Evolutionary conservation across 139 green algal species (phyloP).

Genomic region (Haematococcus sp.): DNA sequence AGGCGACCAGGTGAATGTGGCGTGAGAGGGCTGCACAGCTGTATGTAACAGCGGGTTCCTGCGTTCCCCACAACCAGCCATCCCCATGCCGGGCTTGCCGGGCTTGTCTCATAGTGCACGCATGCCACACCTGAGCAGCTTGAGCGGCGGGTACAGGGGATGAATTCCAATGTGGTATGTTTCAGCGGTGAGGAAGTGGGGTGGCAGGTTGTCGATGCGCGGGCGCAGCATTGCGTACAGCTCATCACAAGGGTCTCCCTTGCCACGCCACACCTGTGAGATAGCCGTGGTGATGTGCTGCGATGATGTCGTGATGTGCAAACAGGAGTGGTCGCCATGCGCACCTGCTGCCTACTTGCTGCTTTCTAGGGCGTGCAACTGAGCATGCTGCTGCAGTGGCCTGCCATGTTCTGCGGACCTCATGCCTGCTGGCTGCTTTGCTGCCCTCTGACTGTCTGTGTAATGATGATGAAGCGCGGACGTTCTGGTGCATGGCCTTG

Average conservation of each 20-base stretch:
- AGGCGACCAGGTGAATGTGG: background rate
- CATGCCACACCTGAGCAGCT: constrained; percentile 21
- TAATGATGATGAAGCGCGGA: too few species aligned
- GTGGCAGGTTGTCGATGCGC: constrained; percentile 33
- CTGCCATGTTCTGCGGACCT: background rate
- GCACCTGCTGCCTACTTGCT: background rate
- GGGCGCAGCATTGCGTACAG: constrained; percentile 59
- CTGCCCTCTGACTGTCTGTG: too few species aligned
- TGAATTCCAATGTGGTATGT: constrained; percentile 60
- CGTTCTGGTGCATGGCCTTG: too few species aligned
- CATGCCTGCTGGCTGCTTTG: too few species aligned
- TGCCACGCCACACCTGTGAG: constrained; percentile 54
- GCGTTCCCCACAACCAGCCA: background rate
- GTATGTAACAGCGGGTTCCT: background rate
- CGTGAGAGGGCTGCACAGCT: background rate
- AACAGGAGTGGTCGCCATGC: background rate
- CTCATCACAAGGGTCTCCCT: constrained; percentile 33
- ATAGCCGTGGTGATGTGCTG: too few species aligned
- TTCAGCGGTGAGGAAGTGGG: constrained; percentile 20
- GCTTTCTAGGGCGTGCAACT: constrained; percentile 14
- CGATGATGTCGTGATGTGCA: background rate
- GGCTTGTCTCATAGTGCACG: too few species aligned
- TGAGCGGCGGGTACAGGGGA: constrained; percentile 36
- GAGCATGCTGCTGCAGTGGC: background rate
- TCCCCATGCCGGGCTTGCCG: background rate